Evolutionary conservation across 352 stramenopile species (phyloP).

Genomic region (Paralagenidium karlingii): DNA sequence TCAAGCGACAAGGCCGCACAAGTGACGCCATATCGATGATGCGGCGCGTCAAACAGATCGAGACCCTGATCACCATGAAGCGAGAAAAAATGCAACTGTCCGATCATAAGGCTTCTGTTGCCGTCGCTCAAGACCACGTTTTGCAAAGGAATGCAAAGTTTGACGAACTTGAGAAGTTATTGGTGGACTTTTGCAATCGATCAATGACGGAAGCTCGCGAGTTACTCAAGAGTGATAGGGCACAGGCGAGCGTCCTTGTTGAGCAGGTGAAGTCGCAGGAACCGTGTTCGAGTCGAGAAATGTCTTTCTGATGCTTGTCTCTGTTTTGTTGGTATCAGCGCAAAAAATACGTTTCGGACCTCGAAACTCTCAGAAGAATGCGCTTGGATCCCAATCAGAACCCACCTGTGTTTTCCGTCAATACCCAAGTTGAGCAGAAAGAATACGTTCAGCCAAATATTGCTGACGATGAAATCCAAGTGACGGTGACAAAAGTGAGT

Average conservation of each 20-base stretch:
- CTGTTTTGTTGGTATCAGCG: conserved; percentile 13
- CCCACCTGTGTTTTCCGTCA: conserved; percentile 27
- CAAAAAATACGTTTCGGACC: conserved; percentile 36
- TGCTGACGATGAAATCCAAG: conserved; percentile 30
- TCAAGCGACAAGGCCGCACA: conserved; percentile 50
- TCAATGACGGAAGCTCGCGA: conserved; percentile 34
- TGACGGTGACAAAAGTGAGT: conserved; percentile 33
- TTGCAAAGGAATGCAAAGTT: conserved; percentile 16
- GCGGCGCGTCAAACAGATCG: conserved; percentile 57
- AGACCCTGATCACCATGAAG: conserved; percentile 40
- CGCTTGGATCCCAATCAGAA: conserved; percentile 30
- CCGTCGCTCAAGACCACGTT: conserved; percentile 5
- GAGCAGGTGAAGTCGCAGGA: conserved; percentile 43
- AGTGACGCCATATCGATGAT: conserved; percentile 44
- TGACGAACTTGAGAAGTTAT: conserved; percentile 37
- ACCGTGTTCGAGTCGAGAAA: no score
- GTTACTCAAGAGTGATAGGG: conserved; percentile 26
- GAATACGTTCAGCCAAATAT: conserved; percentile 30
- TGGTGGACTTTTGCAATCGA: conserved; percentile 55
- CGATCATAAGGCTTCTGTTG: no score
- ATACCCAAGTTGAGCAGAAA: conserved; percentile 20
- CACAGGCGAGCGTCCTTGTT: conserved; percentile 37
- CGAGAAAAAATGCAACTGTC: no score
- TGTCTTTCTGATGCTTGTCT: background rate
- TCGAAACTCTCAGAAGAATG: conserved; percentile 37